phyloP scores from a whole-genome alignment of 2,329 filamentous ascomycete genomes.

The Huntiella savannae region DNA sequence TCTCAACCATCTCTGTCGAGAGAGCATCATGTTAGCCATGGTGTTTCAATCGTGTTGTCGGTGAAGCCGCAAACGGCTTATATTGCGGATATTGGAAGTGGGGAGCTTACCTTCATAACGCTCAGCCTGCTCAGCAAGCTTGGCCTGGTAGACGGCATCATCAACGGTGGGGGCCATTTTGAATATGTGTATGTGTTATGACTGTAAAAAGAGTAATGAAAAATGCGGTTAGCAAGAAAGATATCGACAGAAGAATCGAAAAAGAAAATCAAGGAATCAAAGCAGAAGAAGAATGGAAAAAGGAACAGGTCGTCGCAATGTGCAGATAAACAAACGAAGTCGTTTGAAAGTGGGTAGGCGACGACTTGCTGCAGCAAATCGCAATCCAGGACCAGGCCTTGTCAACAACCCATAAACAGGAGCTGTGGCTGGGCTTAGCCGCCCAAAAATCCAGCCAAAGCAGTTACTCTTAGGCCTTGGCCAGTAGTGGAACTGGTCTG shows the following conservation, averaged over 20 bases:
- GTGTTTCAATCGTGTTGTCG: neutral
- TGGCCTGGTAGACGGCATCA: slow-evolving; percentile 98
- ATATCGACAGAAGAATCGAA: neutral
- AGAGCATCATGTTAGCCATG: slow-evolving; percentile 4
- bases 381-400: neutral
- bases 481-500: neutral
- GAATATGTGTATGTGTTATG: slow-evolving; percentile 36
- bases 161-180: slow-evolving; percentile 35
- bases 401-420: neutral
- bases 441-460: neutral
- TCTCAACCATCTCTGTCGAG: slow-evolving; percentile 85
- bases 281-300: neutral
- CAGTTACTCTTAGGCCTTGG: neutral
- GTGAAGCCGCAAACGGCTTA: neutral
- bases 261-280: neutral
- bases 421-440: neutral
- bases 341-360: neutral
- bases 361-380: neutral
- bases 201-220: slow-evolving; percentile 5
- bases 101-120: slow-evolving; percentile 74
- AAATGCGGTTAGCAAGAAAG: neutral
- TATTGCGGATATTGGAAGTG: slow-evolving; percentile 1
- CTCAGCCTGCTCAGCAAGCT: slow-evolving; percentile 99
- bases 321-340: neutral
- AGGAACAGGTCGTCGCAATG: no score